Base-by-base conservation (phyloP, 371 early-diverging fungal genomes). In the Umbelopsis sp. region DNA sequence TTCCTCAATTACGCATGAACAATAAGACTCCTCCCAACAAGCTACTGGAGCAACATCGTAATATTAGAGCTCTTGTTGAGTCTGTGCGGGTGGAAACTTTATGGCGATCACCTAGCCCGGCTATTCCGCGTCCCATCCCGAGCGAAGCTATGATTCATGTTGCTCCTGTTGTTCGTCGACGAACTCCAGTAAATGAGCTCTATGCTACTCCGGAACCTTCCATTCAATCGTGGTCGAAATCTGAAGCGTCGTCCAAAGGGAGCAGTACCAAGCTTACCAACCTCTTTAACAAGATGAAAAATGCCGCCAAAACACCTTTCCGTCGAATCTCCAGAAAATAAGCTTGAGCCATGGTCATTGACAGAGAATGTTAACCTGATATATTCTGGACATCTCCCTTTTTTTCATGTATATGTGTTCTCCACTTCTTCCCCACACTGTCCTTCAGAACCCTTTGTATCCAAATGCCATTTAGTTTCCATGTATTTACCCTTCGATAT, bases 91-190 rank as follows among this genome's bases (percentile, higher is more conserved):
- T 57, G 1, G 57, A 57, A 18, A 18, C 57, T 8, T 35, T 57
- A 18, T 57, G 57, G 57, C 57, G 57, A 57, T 57, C 57, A 57
- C 57, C 57, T 8, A 57, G 57, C 18, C 57, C 57, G 57, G 57
- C 57, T 35, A 35, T 57, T 18, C 35, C 29, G 29, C 57, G 57
- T 35, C 57, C 32, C 10, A 32, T 57, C 12, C 57, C 57, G 12
- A 57, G 35, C 32, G 57, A 57, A 16, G 35, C 57, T 14, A 57
- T 57, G 57, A 57, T 57, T 35, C 57, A 57, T 57, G 57, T 57
- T 12, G 57, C 57, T 57, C 57, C 57, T 35, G 57, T 57, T 1
- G 18, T 57, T 57, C 57, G 35, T 25, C 57, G 57, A 11, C 57
- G 57, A 18, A 57, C 57, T 18, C 57, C 57, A 11, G 29, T 57